Base-by-base conservation (phyloP, 83 land plant species). In the Picea abies region DNA sequence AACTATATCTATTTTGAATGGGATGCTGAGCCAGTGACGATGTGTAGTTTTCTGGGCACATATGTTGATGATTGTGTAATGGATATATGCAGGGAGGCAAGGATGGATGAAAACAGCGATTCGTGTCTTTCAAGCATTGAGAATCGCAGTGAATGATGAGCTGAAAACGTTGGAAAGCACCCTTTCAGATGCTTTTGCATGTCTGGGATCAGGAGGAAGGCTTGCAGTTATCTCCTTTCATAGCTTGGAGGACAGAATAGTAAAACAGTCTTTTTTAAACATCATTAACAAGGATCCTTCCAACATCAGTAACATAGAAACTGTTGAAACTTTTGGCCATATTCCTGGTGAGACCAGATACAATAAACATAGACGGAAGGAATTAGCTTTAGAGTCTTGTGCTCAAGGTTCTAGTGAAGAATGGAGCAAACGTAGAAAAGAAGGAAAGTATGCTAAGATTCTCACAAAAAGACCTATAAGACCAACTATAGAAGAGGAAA, bases 71-170 rank as follows among this genome's bases (percentile, higher is more conserved):
- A 32, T 70, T 7, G 61, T 58, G 5, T 60, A 60, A 23, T 56
- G 84, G 56, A 73, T 37, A 44, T 73, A 65, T 82, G 81, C 87
- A 89, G 96, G 98, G 10, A 89, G 95, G 66, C 94, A 92, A 63
- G 98, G 96, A 39, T 93, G 97, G 94, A 91, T 92, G 63, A 98
- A 95, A 81, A 93, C 94, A 10, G 97, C 99, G 23, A 91, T 93
- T 22, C 86, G 99, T 35, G 99, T 96, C 29, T 98, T 98, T 80
- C 99, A 98, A 82, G 99, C 99, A 63, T 81, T 98, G 73, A 91
- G 99, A 69, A 98, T 98, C 76, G 99, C 99, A 16, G 99, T 98
- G 9, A 98, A 98, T 84, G 99, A 98, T 87, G 99, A 98, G 84
- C 88, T 96, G 32, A 85, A 84, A n/a, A 84, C 93, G 7, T 83